Evolutionary conservation across 2,329 filamentous ascomycete species (phyloP).

Genomic region (Epichloe coenophiala): DNA sequence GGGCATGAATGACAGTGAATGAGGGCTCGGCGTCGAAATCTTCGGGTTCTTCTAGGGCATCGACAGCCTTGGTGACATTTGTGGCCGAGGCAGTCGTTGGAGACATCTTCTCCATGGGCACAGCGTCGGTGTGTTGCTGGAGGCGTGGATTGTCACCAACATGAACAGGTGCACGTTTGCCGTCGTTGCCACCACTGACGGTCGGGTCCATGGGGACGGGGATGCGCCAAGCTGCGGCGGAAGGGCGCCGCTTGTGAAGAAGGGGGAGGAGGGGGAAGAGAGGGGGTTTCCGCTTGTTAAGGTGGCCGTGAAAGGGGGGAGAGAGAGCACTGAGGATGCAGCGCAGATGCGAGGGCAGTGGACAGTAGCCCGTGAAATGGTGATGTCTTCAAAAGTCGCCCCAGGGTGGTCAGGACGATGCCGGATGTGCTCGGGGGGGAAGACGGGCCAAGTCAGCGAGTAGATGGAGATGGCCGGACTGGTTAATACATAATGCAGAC

Average conservation of each 20-base stretch:
- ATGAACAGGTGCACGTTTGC: slow-evolving; percentile 4
- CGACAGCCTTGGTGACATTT: slow-evolving; percentile 8
- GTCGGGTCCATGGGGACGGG: slow-evolving; percentile 13
- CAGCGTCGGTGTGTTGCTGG: slow-evolving; percentile 23
- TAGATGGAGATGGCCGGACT: not conserved
- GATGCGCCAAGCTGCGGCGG: too few relatives aligned
- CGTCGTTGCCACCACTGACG: slow-evolving; percentile 17
- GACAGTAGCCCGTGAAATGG: not conserved
- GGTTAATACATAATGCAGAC: not conserved
- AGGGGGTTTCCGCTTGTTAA: not conserved
- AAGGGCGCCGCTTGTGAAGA: slow-evolving; percentile 13
- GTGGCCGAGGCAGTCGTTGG: slow-evolving; percentile 8
- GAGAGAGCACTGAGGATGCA: too few relatives aligned
- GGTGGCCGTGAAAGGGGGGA: not conserved
- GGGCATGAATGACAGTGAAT: slow-evolving; percentile 5
- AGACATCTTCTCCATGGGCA: slow-evolving; percentile 23
- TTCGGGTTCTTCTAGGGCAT: slow-evolving; percentile 9
- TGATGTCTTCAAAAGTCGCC: not conserved
- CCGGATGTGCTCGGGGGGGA: slow-evolving; percentile 3
- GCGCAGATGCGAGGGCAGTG: not conserved
- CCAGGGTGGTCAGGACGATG: not conserved
- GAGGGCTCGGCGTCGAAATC: slow-evolving; percentile 9
- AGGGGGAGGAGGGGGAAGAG: slow-evolving; percentile 9
- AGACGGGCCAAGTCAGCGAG: not conserved
- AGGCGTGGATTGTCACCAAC: slow-evolving; percentile 17